A percentile compares a stretch with the other conserved stretches of the same genome.
These are phyloP conservation scores for Mastigamoeba balamuthi DNA, from an alignment of 78 protist species.

Conservation along the genomic window DNA sequence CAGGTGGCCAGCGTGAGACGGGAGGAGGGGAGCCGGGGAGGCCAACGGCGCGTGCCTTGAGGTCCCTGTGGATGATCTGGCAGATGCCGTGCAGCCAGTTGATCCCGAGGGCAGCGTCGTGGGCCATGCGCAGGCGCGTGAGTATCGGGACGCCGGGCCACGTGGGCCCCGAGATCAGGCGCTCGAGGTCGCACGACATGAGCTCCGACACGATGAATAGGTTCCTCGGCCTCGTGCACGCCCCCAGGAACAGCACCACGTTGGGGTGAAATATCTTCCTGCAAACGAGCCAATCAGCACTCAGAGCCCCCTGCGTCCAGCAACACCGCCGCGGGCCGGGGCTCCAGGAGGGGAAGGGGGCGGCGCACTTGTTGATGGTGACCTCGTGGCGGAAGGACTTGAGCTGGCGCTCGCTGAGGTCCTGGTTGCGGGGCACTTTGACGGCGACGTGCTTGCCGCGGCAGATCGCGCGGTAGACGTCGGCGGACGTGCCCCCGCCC, in stretches of 20 bases:
- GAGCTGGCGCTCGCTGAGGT: conserved; percentile 20
- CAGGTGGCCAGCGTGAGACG: too few species aligned
- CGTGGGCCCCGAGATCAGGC: conserved; percentile 6
- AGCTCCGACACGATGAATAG: conserved; percentile 47
- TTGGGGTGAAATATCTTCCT: conserved; percentile 50
- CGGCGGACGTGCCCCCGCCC: conserved; percentile 53
- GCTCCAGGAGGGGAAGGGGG: too few species aligned
- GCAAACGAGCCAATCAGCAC: too few species aligned
- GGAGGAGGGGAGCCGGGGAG: too few species aligned
- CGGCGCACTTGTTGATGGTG: conserved; percentile 37
- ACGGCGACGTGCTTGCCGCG: conserved; percentile 52
- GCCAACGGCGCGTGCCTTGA: too few species aligned
- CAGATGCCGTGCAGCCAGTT: conserved; percentile 50
- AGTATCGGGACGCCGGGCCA: conserved; percentile 21
- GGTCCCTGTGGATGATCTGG: conserved; percentile 34
- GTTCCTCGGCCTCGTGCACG: conserved; percentile 46
- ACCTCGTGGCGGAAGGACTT: conserved; percentile 45
- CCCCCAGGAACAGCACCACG: conserved; percentile 49
- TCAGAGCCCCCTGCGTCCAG: too few species aligned
- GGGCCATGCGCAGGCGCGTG: conserved; percentile 35
- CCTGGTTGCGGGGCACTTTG: conserved; percentile 33
- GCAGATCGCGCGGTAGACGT: conserved; percentile 36
- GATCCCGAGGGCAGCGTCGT: conserved; percentile 48
- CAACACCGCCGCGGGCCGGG: too few species aligned
- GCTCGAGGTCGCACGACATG: conserved; percentile 40